phyloP scores from a whole-genome alignment of 148 eudicot genomes.

The Spergularia bocconei region DNA sequence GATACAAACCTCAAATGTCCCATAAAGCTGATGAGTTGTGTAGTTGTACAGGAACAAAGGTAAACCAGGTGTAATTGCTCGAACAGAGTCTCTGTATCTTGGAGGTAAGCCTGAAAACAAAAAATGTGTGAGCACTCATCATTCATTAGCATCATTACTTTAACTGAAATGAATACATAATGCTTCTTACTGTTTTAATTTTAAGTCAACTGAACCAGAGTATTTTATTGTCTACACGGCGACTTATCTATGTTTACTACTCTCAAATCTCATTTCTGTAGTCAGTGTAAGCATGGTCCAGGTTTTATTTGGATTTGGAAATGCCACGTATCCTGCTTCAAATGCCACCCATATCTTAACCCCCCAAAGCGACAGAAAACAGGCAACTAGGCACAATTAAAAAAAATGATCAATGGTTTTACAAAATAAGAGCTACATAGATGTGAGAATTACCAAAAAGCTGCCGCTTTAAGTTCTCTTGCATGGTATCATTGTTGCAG shows the following conservation, averaged over 20 bases:
- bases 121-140: neutral
- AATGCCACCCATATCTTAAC: neutral
- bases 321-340: neutral
- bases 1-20: slow-evolving; percentile 83
- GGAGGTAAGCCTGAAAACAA: slow-evolving; percentile 83
- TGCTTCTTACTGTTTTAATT: too few relatives aligned
- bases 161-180: neutral
- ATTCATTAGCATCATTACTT: slow-evolving; percentile 10
- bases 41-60: slow-evolving; percentile 97
- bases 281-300: neutral
- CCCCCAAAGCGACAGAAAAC: neutral
- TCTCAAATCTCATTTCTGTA: neutral
- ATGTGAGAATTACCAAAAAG: slow-evolving; percentile 66
- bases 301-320: neutral
- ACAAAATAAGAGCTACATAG: neutral
- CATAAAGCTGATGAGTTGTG: slow-evolving; percentile 97
- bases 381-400: neutral
- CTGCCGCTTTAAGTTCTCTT: slow-evolving; percentile 73
- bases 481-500: slow-evolving; percentile 87
- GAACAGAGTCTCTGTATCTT: slow-evolving; percentile 93
- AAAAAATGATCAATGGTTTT: neutral
- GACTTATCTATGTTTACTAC: neutral
- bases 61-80: slow-evolving; percentile 96
- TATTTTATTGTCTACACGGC: neutral
- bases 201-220: neutral